Conservation (phyloP, 2,329 filamentous ascomycete genomes). For the Endothia cerciana region DNA sequence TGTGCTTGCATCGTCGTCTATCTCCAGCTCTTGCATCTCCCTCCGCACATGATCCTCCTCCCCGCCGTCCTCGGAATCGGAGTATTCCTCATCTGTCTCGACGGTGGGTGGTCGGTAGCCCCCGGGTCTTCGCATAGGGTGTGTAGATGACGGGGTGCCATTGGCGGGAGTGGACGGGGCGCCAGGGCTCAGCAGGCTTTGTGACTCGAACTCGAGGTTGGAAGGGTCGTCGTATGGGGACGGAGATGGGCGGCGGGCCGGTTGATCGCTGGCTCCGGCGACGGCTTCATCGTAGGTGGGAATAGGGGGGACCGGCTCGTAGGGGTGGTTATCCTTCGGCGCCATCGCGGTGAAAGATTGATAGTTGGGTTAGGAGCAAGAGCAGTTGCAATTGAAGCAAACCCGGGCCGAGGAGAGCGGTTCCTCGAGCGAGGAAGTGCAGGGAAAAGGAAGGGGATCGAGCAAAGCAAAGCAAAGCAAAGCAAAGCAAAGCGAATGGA, state of each 20-base stretch:
- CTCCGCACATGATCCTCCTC: constrained; percentile 72
- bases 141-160: constrained; percentile 31
- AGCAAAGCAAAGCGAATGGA: constrained; percentile 3
- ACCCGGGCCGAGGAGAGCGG: neutral
- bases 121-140: constrained; percentile 45
- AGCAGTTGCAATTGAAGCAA: neutral
- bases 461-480: neutral
- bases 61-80: constrained; percentile 48
- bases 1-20: constrained; percentile 45
- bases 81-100: constrained; percentile 72
- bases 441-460: neutral
- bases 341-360: constrained; percentile 37
- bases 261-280: constrained; percentile 59
- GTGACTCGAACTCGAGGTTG: constrained; percentile 59
- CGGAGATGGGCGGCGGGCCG: constrained; percentile 46
- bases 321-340: constrained; percentile 59
- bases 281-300: constrained; percentile 84
- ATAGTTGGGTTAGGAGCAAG: neutral
- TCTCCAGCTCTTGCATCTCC: constrained; percentile 88
- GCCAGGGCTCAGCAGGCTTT: constrained; percentile 70
- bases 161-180: constrained; percentile 43
- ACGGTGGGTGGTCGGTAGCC: constrained; percentile 83
- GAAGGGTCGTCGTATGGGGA: constrained; percentile 62
- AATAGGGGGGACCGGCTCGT: constrained; percentile 72
- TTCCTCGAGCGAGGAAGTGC: neutral